A percentile compares a stretch with the other conserved stretches of the same genome.
Evolutionary conservation across 2,329 filamentous ascomycete species (phyloP).

Genomic region (Pseudomassariella vexata): DNA sequence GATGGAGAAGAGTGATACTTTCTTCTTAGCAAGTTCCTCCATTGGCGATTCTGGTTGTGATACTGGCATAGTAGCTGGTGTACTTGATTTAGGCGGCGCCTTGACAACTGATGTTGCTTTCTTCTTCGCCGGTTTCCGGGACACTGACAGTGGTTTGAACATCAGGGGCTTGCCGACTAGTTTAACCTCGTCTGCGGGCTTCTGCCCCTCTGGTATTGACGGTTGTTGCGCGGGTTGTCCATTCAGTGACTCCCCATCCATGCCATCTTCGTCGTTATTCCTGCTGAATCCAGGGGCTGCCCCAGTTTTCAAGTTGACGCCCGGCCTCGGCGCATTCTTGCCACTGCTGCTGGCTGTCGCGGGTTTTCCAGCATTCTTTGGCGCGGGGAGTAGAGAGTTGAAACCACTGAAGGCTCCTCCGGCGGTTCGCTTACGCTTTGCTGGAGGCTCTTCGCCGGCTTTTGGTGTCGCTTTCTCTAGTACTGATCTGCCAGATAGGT

Average conservation of each 20-base stretch:
- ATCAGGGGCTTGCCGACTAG: slow-evolving; percentile 73
- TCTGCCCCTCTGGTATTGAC: slow-evolving; percentile 50
- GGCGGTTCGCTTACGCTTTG: slow-evolving; percentile 61
- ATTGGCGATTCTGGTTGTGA: slow-evolving; percentile 13
- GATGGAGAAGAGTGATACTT: slow-evolving; percentile 66
- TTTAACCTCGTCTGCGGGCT: slow-evolving; percentile 59
- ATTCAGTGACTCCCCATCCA: slow-evolving; percentile 35
- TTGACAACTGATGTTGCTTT: too few species aligned
- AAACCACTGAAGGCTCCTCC: slow-evolving; percentile 71
- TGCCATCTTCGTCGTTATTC: slow-evolving; percentile 26
- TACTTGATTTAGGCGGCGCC: slow-evolving; percentile 20
- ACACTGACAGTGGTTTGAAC: slow-evolving; percentile 85
- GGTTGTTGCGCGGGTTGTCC: slow-evolving; percentile 40
- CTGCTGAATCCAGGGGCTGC: slow-evolving; percentile 76
- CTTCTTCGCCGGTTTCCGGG: slow-evolving; percentile 67
- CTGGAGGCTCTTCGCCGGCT: slow-evolving; percentile 50
- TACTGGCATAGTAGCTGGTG: slow-evolving; percentile 10
- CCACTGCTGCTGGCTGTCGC: slow-evolving; percentile 25
- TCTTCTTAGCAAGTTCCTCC: slow-evolving; percentile 42
- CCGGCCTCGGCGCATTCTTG: slow-evolving; percentile 39
- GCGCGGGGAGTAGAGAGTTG: slow-evolving; percentile 79
- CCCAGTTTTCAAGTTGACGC: slow-evolving; percentile 75
- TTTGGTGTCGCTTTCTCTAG: slow-evolving; percentile 25
- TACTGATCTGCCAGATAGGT: slow-evolving; percentile 54
- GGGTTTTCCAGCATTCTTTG: slow-evolving; percentile 54